These are phyloP conservation scores for Candida chilensis DNA, from an alignment of 805 yeast genomes.

Conservation along the genomic window DNA sequence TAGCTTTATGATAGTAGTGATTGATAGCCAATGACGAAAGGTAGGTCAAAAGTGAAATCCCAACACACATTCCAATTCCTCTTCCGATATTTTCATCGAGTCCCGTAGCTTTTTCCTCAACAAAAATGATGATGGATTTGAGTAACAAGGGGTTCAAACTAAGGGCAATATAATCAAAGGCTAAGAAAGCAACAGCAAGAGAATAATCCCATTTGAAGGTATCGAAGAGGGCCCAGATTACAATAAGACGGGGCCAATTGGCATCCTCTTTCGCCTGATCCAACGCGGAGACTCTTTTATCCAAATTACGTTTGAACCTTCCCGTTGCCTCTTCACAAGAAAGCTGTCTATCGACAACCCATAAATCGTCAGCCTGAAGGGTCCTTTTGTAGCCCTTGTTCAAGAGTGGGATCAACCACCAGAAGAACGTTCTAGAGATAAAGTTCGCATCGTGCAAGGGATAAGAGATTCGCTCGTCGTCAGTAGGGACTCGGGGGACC, in stretches of 20 bases:
- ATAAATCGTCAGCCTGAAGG: slow-evolving; percentile 25
- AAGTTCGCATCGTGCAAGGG: slow-evolving; percentile 18
- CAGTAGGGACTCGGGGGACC: slow-evolving; percentile 21
- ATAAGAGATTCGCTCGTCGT: slow-evolving; percentile 22
- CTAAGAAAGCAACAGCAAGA: slow-evolving; percentile 19
- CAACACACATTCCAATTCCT: slow-evolving; percentile 32
- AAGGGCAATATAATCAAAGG: slow-evolving; percentile 22
- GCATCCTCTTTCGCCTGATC: slow-evolving; percentile 7
- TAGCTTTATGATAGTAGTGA: slow-evolving; percentile 31
- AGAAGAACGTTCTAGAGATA: slow-evolving; percentile 17
- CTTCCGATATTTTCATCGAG: slow-evolving; percentile 15
- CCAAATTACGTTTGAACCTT: slow-evolving; percentile 8
- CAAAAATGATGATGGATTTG: slow-evolving; percentile 25
- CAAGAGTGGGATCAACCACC: slow-evolving; percentile 29
- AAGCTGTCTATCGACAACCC: slow-evolving; percentile 21
- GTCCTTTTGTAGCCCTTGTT: slow-evolving; percentile 30
- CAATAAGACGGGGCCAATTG: slow-evolving; percentile 22
- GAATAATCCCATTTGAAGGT: slow-evolving; percentile 25
- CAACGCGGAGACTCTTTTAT: slow-evolving; percentile 5
- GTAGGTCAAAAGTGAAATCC: slow-evolving; percentile 22
- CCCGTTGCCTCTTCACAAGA: slow-evolving; percentile 17
- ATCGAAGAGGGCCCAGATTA: slow-evolving; percentile 22
- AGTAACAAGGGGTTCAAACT: slow-evolving; percentile 30
- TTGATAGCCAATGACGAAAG: slow-evolving; percentile 10
- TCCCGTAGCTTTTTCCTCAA: slow-evolving; percentile 22